phyloP scores from a whole-genome alignment of 1,284 basidiomycete genomes.

The Cystobasidiaceae sp. region DNA sequence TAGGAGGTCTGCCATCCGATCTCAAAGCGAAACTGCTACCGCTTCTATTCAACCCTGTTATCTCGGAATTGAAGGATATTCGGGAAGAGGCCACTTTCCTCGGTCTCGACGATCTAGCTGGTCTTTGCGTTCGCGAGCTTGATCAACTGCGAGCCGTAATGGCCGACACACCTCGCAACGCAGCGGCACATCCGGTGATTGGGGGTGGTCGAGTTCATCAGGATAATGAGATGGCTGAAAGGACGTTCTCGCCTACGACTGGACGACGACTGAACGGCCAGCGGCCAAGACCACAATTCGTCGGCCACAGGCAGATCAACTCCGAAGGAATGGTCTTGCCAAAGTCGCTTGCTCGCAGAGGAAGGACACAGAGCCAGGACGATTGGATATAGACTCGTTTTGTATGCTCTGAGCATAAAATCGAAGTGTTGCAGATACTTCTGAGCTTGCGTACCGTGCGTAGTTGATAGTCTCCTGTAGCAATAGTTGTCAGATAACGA shows the following conservation, averaged over 20 bases:
- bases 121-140: slow-evolving; percentile 7
- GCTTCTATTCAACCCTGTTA: slow-evolving; percentile 10
- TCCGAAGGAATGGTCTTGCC: slow-evolving; percentile 8
- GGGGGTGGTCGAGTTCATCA: too few species aligned
- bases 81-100: slow-evolving; percentile 27
- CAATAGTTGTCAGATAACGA: too few species aligned
- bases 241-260: too few species aligned
- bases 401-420: too few species aligned
- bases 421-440: too few species aligned
- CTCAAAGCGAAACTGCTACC: background rate
- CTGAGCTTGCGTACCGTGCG: too few species aligned
- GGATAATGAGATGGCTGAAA: too few species aligned
- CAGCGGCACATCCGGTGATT: background rate
- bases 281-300: background rate
- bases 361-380: background rate
- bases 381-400: slow-evolving; percentile 2
- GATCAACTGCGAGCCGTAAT: background rate
- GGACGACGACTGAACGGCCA: background rate
- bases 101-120: slow-evolving; percentile 3
- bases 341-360: background rate
- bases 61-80: slow-evolving; percentile 28
- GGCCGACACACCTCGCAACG: background rate
- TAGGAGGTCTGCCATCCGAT: background rate
- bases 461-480: too few species aligned
- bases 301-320: background rate